Evolutionary conservation across 2,329 filamentous ascomycete genomes (phyloP).

Genomic region (Amylocarpus encephaloides): DNA sequence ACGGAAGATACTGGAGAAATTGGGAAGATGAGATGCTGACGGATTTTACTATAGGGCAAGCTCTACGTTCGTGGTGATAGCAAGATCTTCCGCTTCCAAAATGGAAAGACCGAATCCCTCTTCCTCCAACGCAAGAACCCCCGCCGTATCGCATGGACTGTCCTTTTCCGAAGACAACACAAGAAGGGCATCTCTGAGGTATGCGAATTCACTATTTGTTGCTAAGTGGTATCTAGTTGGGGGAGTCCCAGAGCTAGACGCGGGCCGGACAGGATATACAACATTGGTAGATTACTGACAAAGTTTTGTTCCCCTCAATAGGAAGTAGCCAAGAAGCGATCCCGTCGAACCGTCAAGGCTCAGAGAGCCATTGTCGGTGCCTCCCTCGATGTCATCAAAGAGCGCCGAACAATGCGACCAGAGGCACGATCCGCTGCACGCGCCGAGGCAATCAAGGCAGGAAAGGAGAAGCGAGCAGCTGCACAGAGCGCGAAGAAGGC

Average conservation of each 20-base stretch:
- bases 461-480: constrained; percentile 96
- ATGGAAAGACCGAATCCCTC: constrained; percentile 98
- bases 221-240: no score
- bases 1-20: constrained; percentile 3
- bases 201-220: constrained; percentile 38
- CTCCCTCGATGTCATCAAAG: constrained; percentile 99
- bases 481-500: constrained; percentile 92
- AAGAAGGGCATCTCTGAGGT: constrained; percentile 99
- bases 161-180: constrained; percentile 97
- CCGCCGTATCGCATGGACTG: constrained; percentile 97
- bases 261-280: no score
- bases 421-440: constrained; percentile 93
- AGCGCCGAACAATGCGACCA: constrained; percentile 89
- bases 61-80: constrained; percentile 99
- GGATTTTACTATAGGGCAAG: constrained; percentile 67
- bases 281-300: constrained; percentile 13
- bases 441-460: constrained; percentile 85
- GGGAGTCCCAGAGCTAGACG: no score
- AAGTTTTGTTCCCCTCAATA: constrained; percentile 39
- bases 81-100: constrained; percentile 99
- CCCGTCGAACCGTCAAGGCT: constrained; percentile 94
- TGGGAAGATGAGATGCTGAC: constrained; percentile 24
- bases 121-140: constrained; percentile 99
- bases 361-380: constrained; percentile 99
- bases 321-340: constrained; percentile 99